Base-by-base conservation (phyloP, 1,139 yeast genomes). In the Candida smagusa region DNA sequence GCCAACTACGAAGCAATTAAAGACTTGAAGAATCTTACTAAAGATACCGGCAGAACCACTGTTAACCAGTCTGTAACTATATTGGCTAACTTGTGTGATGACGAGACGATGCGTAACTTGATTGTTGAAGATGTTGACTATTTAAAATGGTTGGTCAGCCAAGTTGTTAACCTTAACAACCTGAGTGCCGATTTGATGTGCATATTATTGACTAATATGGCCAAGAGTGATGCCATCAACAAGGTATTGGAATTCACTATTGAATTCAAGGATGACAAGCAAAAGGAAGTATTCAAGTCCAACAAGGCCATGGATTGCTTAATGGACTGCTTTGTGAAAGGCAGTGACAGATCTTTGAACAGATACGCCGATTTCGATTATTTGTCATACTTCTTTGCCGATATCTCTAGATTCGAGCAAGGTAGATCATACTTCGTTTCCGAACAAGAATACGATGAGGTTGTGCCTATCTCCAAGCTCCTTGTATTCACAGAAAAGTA, bases 251-350 rank as follows among this genome's bases (percentile, higher is more conserved):
- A 75, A 9, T 61, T 80, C 43, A 61, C 58, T 9, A 50, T 77
- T 24, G 60, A 64, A 19, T 63, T 56, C 38, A 48, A 51, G 23
- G 48, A 45, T 21, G 64, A 59, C 12, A 61, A 54, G 6, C 59
- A 59, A 31, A 47, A 49, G 34, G 53, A 63, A 34, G 54, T 73
- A 3, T 84, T 82, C 63, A 72, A 72, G 48, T 81, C 90, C 40
- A 54, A 54, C 8, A 70, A 67, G 29, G 80, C 80, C n/a, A 72
- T 88, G 63, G 95, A 87, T 55, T 84, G 94, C 59, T 68, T 90
- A 32, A 77, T 89, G 81, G 96, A 88, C 62, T 81, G 94, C 55
- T 90, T 89, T 59, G 96, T 89, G 33, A 85, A 85, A 55, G 96
- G 96, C 5, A 69, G 75, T 35, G 90, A 84, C 48, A 72, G 89